Evolutionary conservation across 805 yeast species (phyloP).

Genomic region (Debaryomyces hansenii): DNA sequence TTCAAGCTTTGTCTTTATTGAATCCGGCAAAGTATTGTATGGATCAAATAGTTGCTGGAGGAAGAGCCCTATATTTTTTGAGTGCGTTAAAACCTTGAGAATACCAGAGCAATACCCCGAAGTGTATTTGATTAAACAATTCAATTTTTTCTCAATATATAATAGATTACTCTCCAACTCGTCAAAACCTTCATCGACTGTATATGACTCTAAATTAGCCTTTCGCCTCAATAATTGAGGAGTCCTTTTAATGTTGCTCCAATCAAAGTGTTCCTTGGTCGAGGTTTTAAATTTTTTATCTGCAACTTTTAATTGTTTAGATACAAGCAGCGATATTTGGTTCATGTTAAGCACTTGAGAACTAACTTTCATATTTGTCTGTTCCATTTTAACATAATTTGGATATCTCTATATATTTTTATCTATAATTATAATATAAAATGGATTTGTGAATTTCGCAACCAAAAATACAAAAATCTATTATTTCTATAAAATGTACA

Average conservation of each 20-base stretch:
- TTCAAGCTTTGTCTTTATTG: slow-evolving; percentile 6
- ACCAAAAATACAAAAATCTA: neutral
- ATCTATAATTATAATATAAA: neutral
- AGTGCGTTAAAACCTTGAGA: slow-evolving; percentile 7
- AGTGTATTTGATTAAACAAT: slow-evolving; percentile 15
- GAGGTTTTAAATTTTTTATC: slow-evolving; percentile 9
- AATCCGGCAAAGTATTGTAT: slow-evolving; percentile 13
- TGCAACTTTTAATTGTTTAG: slow-evolving; percentile 7
- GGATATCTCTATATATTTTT: neutral
- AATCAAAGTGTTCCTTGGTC: slow-evolving; percentile 17
- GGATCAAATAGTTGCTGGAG: slow-evolving; percentile 24
- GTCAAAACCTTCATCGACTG: slow-evolving; percentile 42
- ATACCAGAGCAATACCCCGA: slow-evolving; percentile 6
- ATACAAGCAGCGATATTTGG: slow-evolving; percentile 3
- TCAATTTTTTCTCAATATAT: slow-evolving; percentile 14
- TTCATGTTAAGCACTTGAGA: slow-evolving; percentile 1
- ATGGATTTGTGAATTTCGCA: slow-evolving; percentile 7
- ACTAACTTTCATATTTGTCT: neutral
- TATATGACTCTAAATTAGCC: slow-evolving; percentile 22
- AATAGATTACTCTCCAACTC: slow-evolving; percentile 19
- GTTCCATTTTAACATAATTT: neutral
- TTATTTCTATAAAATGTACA: neutral
- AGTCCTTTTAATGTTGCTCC: slow-evolving; percentile 26
- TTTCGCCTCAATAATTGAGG: slow-evolving; percentile 34
- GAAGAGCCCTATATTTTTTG: slow-evolving; percentile 13